A percentile compares a stretch with the other conserved stretches of the same genome.
Conservation (phyloP, 1,139 yeast genomes). For the Yamadazyma spencermartinsiae region DNA sequence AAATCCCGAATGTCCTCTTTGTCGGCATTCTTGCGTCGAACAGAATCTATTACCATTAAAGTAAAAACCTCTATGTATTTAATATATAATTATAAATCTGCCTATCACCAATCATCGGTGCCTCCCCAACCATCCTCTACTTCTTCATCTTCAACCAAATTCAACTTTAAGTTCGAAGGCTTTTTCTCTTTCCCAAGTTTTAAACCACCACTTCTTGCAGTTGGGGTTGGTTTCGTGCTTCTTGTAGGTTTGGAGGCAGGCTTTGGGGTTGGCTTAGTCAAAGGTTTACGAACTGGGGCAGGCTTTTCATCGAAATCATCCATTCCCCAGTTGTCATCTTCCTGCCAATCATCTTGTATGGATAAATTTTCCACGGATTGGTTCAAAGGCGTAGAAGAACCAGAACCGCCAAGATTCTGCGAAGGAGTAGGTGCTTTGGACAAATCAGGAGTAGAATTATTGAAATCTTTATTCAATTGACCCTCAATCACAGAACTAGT, state of each 20-base stretch:
- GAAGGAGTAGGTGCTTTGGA: slow-evolving; percentile 28
- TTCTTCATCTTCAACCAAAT: slow-evolving; percentile 38
- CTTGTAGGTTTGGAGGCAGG: slow-evolving; percentile 1
- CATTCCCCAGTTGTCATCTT: slow-evolving; percentile 12
- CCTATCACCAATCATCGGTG: slow-evolving; percentile 27
- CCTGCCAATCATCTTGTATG: slow-evolving; percentile 17
- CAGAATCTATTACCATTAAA: slow-evolving; percentile 73
- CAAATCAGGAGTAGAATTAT: slow-evolving; percentile 45
- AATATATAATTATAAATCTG: slow-evolving; percentile 1
- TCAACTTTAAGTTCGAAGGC: slow-evolving; percentile 35
- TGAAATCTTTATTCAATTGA: slow-evolving; percentile 37
- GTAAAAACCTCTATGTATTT: slow-evolving; percentile 20
- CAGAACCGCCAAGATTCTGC: slow-evolving; percentile 15
- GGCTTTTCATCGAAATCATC: slow-evolving; percentile 13
- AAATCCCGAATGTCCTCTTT: slow-evolving; percentile 87
- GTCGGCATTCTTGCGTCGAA: slow-evolving; percentile 74
- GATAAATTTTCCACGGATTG: slow-evolving; percentile 12
- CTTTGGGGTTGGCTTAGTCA: slow-evolving; percentile 1
- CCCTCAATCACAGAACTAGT: slow-evolving; percentile 34
- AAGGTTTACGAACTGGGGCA: background rate
- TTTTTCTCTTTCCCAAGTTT: slow-evolving; percentile 30
- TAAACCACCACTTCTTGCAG: slow-evolving; percentile 16
- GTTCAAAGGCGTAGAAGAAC: slow-evolving; percentile 3
- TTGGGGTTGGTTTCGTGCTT: slow-evolving; percentile 8
- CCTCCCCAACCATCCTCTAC: slow-evolving; percentile 58